phyloP scores from a whole-genome alignment of 352 stramenopile genomes.

The Globisporangium canariense region DNA sequence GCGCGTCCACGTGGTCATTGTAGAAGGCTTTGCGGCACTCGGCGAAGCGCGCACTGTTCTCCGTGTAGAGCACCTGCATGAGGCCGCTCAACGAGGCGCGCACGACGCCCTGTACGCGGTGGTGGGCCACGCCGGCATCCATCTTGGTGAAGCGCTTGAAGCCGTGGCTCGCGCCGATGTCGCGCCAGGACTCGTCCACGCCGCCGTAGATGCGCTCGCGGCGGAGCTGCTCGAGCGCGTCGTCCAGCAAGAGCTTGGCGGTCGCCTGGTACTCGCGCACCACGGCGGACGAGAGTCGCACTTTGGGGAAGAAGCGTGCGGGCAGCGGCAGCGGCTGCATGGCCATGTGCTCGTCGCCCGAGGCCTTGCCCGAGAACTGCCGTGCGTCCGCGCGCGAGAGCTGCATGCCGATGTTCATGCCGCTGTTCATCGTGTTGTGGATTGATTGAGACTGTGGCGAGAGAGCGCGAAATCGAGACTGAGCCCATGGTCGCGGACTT shows the following conservation, averaged over 20 bases:
- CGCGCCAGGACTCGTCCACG: conserved; percentile 50
- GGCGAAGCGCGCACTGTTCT: conserved; percentile 38
- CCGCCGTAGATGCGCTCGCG: conserved; percentile 40
- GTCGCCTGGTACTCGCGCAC: conserved; percentile 38
- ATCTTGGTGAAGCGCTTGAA: conserved; percentile 61
- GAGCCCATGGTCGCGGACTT: background rate
- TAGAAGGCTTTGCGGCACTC: conserved; percentile 50
- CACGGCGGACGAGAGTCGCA: conserved; percentile 31
- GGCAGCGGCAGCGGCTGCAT: conserved; percentile 42
- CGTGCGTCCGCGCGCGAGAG: conserved; percentile 17
- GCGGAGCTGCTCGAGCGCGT: conserved; percentile 34
- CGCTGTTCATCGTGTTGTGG: background rate
- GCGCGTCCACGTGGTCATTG: conserved; percentile 54
- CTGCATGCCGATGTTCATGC: conserved; percentile 14
- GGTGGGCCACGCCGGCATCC: conserved; percentile 39
- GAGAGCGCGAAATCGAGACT: conserved; percentile 6
- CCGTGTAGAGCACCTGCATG: conserved; percentile 61
- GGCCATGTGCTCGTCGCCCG: conserved; percentile 9
- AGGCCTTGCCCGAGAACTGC: conserved; percentile 12
- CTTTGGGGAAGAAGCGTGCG: conserved; percentile 39
- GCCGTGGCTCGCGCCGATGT: conserved; percentile 41
- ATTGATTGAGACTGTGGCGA: background rate
- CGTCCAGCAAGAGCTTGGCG: conserved; percentile 40
- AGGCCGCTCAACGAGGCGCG: conserved; percentile 50
- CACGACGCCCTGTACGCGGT: conserved; percentile 55